Evolutionary conservation across 805 yeast genomes (phyloP), one percentile per base, ranked within the genome.

Genomic region (Debaryomyces hansenii): DNA sequence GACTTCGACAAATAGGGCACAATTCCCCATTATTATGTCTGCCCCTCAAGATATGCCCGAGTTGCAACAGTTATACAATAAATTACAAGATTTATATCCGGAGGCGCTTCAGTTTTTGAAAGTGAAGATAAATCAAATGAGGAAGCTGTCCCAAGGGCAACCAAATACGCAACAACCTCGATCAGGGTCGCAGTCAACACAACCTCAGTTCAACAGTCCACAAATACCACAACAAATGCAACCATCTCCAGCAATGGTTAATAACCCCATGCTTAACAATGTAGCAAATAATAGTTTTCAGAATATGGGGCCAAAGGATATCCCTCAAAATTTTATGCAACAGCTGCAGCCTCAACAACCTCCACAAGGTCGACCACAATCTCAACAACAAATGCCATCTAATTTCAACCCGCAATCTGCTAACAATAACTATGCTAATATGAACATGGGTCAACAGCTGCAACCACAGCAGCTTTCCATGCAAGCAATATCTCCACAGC

Each of bases 1-100:
- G 6, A 55, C 57, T 32, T 44, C 35, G n/a, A 60, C 54, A 29
- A 64, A 61, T 37, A 60, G 63, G 49, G 56, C 58, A 41, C 61
- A 58, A 12, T 73, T 73, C 45, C 85, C 85, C 2, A 70, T 75
- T 27, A 76, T 80, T 35, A 69, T 79, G 48, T 65, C 78, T 1
- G 75, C 85, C 4, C 84, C 84, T 6, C 72, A 72, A 3, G 83
- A 78, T 38, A 68, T 79, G 64, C 82, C 83, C 0, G 84, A 79
- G 52, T 64, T 80, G 37, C 64, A 65, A 42, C 75, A 70, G 33
- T 67, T 75, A 35, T 80, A 80, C 57, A 66, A 67, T n/a, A 64
- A 69, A 41, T 61, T 76, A 21, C 78, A 75, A 53, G 75, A 74
- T 43, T 56, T 80, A 32, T 80, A 79, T 50, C 83, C 83, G 0